Base-by-base conservation (phyloP, 78 protist species). In the Dictyostelium capitatum region DNA sequence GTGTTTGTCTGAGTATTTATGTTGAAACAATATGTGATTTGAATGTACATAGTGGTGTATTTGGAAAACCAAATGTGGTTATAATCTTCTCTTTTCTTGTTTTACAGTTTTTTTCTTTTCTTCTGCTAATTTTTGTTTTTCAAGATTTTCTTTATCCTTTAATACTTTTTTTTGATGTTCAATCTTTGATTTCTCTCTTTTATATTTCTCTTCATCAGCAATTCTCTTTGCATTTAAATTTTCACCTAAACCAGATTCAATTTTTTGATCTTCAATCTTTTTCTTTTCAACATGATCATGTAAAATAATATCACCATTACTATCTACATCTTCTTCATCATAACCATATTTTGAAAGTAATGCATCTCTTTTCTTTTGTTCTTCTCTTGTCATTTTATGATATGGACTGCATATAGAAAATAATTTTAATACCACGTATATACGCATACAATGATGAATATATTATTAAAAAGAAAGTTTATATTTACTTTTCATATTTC, bases 51-150 rank as follows among this genome's bases (percentile, higher is more conserved):
- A n/a, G n/a, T n/a, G n/a, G n/a, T n/a, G n/a, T n/a, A n/a, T n/a
- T n/a, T n/a, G n/a, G n/a, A n/a, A n/a, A 37, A 37, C 43, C 43
- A 37, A 37, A 3, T 37, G 43, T 1, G 43, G 2, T 57, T 85
- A 85, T 32, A 85, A 62, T 85, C 92, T 85, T 85, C 92, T 73
- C 23, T 85, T 85, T 62, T 85, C 92, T 32, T 85, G 75, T 47
- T 85, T 85, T 10, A 56, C 53, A 11, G 92, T 75, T 30, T 85
- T 85, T 14, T 85, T 85, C 77, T 85, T 85, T 30, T 85, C 92
- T 62, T 85, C 92, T 25, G 56, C 92, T 77, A 48, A 57, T 43
- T 62, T 85, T 77, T 85, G 92, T 77, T 85, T 85, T 28, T 62
- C 92, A 1, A 85, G 30, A 6, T 20, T 10, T 48, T 85, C 92